Evolutionary conservation across 345 rosid species (phyloP).

Genomic region (Populus deltoides): DNA sequence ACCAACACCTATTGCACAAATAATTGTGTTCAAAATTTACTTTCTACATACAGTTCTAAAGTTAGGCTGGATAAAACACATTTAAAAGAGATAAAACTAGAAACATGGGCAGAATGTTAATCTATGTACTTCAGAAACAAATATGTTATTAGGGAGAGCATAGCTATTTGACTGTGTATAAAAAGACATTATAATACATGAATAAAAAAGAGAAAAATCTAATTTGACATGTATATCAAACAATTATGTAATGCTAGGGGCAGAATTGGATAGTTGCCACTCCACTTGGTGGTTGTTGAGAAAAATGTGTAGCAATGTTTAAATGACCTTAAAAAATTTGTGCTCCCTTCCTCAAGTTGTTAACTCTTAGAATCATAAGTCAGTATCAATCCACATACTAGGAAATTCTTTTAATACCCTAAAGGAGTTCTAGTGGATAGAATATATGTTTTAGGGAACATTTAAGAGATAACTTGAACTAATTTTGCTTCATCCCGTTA

Average conservation of each 20-base stretch:
- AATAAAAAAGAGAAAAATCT: too few relatives aligned
- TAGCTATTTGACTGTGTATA: not conserved
- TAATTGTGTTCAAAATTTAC: not conserved
- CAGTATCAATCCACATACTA: not conserved
- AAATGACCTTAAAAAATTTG: not conserved
- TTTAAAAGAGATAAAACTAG: not conserved
- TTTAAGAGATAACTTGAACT: not conserved
- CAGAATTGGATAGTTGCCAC: not conserved
- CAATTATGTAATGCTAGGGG: not conserved
- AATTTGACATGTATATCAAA: not conserved
- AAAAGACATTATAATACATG: not conserved
- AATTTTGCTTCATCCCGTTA: not conserved
- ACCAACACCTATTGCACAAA: not conserved
- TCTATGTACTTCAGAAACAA: not conserved
- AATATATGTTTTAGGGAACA: not conserved
- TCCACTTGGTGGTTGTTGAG: not conserved
- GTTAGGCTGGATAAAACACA: not conserved
- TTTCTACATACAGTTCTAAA: not conserved
- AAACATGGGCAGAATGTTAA: not conserved
- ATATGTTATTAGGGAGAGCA: not conserved
- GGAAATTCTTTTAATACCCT: not conserved
- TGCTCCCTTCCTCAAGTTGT: not conserved
- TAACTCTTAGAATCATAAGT: not conserved
- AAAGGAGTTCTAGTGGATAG: not conserved
- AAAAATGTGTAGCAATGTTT: not conserved